Base-by-base conservation (phyloP, 2,329 filamentous ascomycete species). In the Lachnellula arida region DNA sequence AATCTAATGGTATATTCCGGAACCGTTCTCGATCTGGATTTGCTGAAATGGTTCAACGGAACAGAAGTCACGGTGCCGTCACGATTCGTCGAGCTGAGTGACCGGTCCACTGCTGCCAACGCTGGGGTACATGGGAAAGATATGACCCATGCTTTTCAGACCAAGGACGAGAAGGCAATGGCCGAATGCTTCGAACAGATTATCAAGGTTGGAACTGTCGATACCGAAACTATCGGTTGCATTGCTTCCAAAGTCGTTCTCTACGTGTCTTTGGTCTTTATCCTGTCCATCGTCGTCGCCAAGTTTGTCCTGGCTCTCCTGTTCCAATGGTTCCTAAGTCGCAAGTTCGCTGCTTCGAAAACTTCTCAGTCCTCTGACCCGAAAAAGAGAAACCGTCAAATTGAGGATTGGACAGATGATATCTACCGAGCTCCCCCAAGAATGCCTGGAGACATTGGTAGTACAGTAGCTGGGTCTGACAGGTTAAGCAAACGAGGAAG, bases 161-260 rank as follows among this genome's bases (percentile, higher is more conserved):
- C 84, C 1, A 79, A 83, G 7, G 74, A 79, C 2, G 91, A 97
- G 67, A 97, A 93, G 77, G 80, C 84, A 62, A 79, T 93, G 49
- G 92, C 89, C 12, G 84, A 91, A 70, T 99, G 94, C 72, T 84
- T 99, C 60, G 85, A 91, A 60, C 86, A 99, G 67, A 96, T 95
- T 61, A 91, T 96, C 80, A 96, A 93, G 72, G 94, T 99, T 51
- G 94, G 94, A 56, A 92, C 88, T 12, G 88, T 99, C 58, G 95
- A 99, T 68, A 97, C 94, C 0, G 92, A 96, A 66, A 96, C 90
- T 6, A 89, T 99, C 49, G 94, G 94, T 15, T 99, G 94, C 75
- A 99, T 99, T 71, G 94, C 94, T 2, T 96, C 93, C 62, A 89
- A 96, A 74, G 92, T 99, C 25, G 94, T 99, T 3, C 85, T 99